Conservation (phyloP, 2,329 filamentous ascomycete species). For the Cercospora brassicicola region DNA sequence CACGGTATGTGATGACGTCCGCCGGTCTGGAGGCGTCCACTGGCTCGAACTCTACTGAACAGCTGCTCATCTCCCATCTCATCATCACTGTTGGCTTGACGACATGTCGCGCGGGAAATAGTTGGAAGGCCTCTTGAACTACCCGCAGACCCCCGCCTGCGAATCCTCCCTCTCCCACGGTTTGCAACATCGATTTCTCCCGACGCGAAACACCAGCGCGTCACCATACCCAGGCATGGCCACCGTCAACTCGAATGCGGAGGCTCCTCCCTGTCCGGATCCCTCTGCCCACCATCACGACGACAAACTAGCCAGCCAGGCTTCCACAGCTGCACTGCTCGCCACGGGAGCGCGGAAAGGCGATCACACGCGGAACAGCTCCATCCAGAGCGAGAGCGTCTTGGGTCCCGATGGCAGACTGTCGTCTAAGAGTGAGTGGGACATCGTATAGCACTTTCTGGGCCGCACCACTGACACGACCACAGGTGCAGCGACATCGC, state of each 20-base stretch:
- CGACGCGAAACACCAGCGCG: not conserved
- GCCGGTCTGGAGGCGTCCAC: not conserved
- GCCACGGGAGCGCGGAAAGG: conserved; percentile 46
- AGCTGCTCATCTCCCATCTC: conserved; percentile 1
- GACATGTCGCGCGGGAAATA: not conserved
- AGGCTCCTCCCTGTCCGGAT: conserved; percentile 43
- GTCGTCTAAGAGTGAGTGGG: conserved; percentile 56
- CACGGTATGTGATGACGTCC: not conserved
- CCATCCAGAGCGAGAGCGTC: conserved; percentile 34
- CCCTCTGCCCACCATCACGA: conserved; percentile 46
- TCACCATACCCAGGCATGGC: conserved; percentile 18
- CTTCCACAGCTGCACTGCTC: conserved; percentile 63
- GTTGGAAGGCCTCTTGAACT: not conserved
- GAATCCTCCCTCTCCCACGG: not conserved
- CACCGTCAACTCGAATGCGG: conserved; percentile 19
- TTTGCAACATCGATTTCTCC: not conserved
- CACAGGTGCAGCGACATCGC: conserved; percentile 59
- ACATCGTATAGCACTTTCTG: no score
- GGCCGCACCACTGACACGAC: not conserved
- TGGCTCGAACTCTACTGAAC: not conserved
- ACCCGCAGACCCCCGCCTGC: no score
- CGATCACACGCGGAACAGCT: conserved; percentile 25
- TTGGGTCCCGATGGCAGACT: conserved; percentile 57
- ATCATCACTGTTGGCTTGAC: not conserved
- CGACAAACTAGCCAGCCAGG: conserved; percentile 50